Base-by-base conservation (phyloP, 768 basidiomycete species). In the Mycena vulgaris region DNA sequence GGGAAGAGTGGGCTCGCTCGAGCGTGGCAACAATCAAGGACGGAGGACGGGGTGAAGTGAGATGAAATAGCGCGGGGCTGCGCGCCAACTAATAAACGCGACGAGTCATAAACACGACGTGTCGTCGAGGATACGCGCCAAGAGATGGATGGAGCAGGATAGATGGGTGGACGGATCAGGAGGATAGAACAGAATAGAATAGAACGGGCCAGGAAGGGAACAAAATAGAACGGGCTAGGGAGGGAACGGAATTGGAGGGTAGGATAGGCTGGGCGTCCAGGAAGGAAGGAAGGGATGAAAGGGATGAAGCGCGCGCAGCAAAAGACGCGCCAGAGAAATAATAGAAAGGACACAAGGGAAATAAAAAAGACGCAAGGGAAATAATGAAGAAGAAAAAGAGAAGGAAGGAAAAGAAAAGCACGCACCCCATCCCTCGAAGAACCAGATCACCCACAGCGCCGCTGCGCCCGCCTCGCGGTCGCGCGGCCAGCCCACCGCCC, bases 391-490 rank as follows among this genome's bases (percentile, higher is more conserved):
- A 17, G 31, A 21, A 33, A 19, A 11, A 55, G 9, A 55, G n/a
- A 55, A 55, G 11, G 21, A 55, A 30, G 3, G 3, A 28, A 45
- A 35, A 42, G n/a, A 45, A 31, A 40, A 45, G 17, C 11, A 21
- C n/a, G 23, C 27, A 61, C 64, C 69, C n/a, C 53, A 52, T 3
- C 56, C 23, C 52, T 61, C 64, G 51, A 70, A 70, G 21, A 65
- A 65, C 57, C 63, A 70, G 40, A 53, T 1, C 5, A 70, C 57
- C 69, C 69, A 70, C 31, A 70, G 31, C 33, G 69, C 63, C 6
- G 63, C 57, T n/a, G n/a, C n/a, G n/a, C n/a, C n/a, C n/a, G n/a
- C n/a, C n/a, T n/a, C n/a, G n/a, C n/a, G n/a, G n/a, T n/a, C n/a
- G n/a, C n/a, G n/a, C n/a, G n/a, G n/a, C n/a, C n/a, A n/a, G n/a